These are phyloP conservation scores for Nevesoporus exiguus DNA, from an alignment of 768 basidiomycete genomes.

Conservation along the genomic window DNA sequence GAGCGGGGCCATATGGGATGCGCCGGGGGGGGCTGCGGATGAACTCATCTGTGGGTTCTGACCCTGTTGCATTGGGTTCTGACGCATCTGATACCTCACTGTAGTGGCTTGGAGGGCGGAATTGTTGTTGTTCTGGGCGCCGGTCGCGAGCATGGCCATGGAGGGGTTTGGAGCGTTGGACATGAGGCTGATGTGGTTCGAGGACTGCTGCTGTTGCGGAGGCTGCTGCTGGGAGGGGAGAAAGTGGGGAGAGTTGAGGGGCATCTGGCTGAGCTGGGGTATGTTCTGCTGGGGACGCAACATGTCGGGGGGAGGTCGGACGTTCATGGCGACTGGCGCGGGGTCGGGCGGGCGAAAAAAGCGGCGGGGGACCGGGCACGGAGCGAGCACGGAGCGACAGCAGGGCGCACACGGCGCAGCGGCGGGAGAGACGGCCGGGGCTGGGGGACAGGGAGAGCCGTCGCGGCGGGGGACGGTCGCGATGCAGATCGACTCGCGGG, in stretches of 20 bases:
- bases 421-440: conserved; percentile 4
- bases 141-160: conserved; percentile 38
- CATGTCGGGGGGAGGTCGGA: conserved; percentile 42
- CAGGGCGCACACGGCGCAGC: neutral
- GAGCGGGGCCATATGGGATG: conserved; percentile 30
- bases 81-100: conserved; percentile 34
- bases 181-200: conserved; percentile 37
- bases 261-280: conserved; percentile 37
- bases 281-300: conserved; percentile 42
- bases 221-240: conserved; percentile 38
- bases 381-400: neutral
- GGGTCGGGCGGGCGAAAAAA: conserved; percentile 8
- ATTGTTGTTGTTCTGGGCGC: conserved; percentile 25
- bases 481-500: conserved; percentile 18
- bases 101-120: conserved; percentile 22
- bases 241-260: conserved; percentile 37
- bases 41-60: conserved; percentile 36
- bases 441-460: conserved; percentile 4
- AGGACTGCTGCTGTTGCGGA: conserved; percentile 32
- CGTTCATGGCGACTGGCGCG: conserved; percentile 41
- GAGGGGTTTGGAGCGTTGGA: conserved; percentile 33
- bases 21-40: conserved; percentile 25
- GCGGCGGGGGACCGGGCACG: neutral
- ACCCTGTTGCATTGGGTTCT: conserved; percentile 36
- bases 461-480: conserved; percentile 9